Percentiles rank a stretch among this genome's conserved stretches.
Evolutionary conservation across 371 early-diverging fungal genomes (phyloP).

Genomic region (Parasitella parasitica): DNA sequence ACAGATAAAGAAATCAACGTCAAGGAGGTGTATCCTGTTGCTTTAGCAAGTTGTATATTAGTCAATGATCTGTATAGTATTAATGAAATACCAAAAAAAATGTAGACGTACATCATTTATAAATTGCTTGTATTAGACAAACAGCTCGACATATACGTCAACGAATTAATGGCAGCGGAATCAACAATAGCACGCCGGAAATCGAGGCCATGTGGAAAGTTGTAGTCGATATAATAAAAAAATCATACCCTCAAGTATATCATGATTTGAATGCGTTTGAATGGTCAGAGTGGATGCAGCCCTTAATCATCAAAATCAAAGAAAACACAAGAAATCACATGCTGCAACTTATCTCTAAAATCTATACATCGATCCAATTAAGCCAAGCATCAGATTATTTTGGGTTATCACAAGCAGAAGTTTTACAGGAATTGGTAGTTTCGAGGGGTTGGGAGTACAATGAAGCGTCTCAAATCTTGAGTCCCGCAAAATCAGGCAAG

Average conservation of each 20-base stretch:
- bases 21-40: slow-evolving; percentile 22
- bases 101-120: too few relatives aligned
- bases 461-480: slow-evolving; percentile 5
- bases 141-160: slow-evolving; percentile 31
- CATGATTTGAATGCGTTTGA: slow-evolving; percentile 9
- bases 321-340: slow-evolving; percentile 13
- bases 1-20: slow-evolving; percentile 10
- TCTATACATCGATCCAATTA: slow-evolving; percentile 25
- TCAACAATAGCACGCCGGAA: slow-evolving; percentile 8
- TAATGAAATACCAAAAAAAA: too few relatives aligned
- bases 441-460: slow-evolving; percentile 19
- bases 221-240: slow-evolving; percentile 17
- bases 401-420: slow-evolving; percentile 22
- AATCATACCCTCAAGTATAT: slow-evolving; percentile 24
- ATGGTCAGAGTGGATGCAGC: slow-evolving; percentile 27
- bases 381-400: slow-evolving; percentile 23
- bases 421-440: slow-evolving; percentile 15
- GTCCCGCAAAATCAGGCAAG: slow-evolving; percentile 19
- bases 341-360: slow-evolving; percentile 17
- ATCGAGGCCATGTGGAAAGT: slow-evolving; percentile 31
- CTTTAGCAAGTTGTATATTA: slow-evolving; percentile 25
- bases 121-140: slow-evolving; percentile 14
- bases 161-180: slow-evolving; percentile 3
- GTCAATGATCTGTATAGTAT: slow-evolving; percentile 28
- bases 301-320: slow-evolving; percentile 14